Evolutionary conservation across 1,284 basidiomycete genomes (phyloP).

Genomic region (Austropuccinia psidii): DNA sequence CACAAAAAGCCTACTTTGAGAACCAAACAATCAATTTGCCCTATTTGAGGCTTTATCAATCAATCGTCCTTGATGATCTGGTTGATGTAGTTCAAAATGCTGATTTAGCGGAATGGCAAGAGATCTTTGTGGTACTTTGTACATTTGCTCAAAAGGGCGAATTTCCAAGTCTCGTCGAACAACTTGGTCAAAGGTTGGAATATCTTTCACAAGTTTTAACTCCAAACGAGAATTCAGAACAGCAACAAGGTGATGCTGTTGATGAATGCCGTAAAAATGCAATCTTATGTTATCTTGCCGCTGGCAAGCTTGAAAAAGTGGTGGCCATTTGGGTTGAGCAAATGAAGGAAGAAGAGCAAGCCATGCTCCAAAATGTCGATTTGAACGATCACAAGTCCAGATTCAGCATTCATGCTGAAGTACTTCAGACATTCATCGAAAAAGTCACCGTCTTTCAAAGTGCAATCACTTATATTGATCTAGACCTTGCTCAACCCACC

Average conservation of each 20-base stretch:
- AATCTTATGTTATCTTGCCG: constrained; percentile 76
- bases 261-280: constrained; percentile 72
- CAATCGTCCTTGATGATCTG: constrained; percentile 85
- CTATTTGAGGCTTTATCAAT: constrained; percentile 90
- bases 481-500: constrained; percentile 57
- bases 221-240: constrained; percentile 8
- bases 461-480: constrained; percentile 78
- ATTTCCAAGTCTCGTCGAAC: constrained; percentile 77
- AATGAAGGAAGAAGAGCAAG: constrained; percentile 73
- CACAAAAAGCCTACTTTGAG: constrained; percentile 91
- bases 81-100: constrained; percentile 91
- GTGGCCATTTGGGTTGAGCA: constrained; percentile 90
- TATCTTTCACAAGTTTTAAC: constrained; percentile 59
- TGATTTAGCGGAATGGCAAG: constrained; percentile 88
- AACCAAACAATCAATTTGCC: constrained; percentile 66
- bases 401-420: constrained; percentile 78
- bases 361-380: constrained; percentile 45
- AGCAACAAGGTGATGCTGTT: constrained; percentile 49
- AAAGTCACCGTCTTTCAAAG: constrained; percentile 91
- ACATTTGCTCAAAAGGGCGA: constrained; percentile 83
- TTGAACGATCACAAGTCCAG: constrained; percentile 53
- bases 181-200: constrained; percentile 83
- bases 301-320: constrained; percentile 77
- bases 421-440: constrained; percentile 89
- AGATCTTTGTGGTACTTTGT: constrained; percentile 93